phyloP scores from a whole-genome alignment of 352 stramenopile species.

The Globisporangium megalacanthum region DNA sequence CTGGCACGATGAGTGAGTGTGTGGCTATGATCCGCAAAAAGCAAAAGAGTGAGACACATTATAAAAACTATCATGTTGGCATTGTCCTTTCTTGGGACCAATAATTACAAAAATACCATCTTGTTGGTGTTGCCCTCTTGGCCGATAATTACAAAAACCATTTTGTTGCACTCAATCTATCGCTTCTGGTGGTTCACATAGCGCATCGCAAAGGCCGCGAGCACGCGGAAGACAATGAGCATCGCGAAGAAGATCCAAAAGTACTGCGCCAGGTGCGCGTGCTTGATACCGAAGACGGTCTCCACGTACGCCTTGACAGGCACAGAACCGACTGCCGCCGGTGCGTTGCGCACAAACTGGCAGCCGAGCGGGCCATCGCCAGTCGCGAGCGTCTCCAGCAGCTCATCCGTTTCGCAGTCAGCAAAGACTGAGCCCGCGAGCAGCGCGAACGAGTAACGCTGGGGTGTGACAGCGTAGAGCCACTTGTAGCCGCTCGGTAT shows the following conservation, averaged over 20 bases:
- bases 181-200: conserved; percentile 18
- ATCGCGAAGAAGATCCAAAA: conserved; percentile 44
- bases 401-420: conserved; percentile 20
- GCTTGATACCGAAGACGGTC: conserved; percentile 43
- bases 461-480: conserved; percentile 33
- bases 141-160: no score
- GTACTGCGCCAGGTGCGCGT: conserved; percentile 37
- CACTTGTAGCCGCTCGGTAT: conserved; percentile 36
- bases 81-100: no score
- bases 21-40: no score
- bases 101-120: no score
- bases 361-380: conserved; percentile 36
- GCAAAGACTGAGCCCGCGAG: conserved; percentile 21
- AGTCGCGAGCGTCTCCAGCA: conserved; percentile 2
- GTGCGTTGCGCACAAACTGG: conserved; percentile 42
- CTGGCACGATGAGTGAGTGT: background rate
- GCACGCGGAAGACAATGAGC: conserved; percentile 42
- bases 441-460: conserved; percentile 26
- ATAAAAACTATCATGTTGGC: no score
- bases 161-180: background rate
- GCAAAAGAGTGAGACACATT: no score
- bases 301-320: conserved; percentile 57
- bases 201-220: conserved; percentile 30
- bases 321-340: conserved; percentile 28
- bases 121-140: background rate